Percentiles rank a stretch among this genome's conserved stretches.
These are phyloP conservation scores for Euphorbia schlechtendalii DNA, from an alignment of 441 rosid genomes.

Conservation along the genomic window DNA sequence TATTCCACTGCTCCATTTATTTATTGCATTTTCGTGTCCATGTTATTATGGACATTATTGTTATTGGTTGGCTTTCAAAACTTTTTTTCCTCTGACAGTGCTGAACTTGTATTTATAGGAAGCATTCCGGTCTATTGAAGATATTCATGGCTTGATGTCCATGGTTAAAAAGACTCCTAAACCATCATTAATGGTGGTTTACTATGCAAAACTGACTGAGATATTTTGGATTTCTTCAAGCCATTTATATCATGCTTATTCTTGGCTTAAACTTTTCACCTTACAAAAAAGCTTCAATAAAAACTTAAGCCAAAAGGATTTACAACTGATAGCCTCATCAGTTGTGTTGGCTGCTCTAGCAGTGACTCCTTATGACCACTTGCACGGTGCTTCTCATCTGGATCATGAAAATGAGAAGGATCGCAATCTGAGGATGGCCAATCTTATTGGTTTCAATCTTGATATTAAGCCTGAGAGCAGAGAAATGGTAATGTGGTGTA, in stretches of 20 bases:
- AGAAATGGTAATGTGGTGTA: slow-evolving; percentile 58
- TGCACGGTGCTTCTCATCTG: slow-evolving; percentile 62
- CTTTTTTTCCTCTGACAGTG: neutral
- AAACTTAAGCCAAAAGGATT: slow-evolving; percentile 88
- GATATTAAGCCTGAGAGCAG: slow-evolving; percentile 83
- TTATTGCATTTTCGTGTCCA: neutral
- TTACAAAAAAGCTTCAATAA: slow-evolving; percentile 97
- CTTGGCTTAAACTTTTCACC: slow-evolving; percentile 90
- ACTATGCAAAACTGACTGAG: slow-evolving; percentile 90
- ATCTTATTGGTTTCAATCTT: slow-evolving; percentile 87
- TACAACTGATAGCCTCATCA: slow-evolving; percentile 90
- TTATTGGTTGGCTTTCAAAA: neutral
- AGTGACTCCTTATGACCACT: slow-evolving; percentile 63
- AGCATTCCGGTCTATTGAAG: slow-evolving; percentile 96
- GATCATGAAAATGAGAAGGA: slow-evolving; percentile 89
- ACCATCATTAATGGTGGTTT: slow-evolving; percentile 86
- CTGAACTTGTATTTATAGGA: slow-evolving; percentile 43
- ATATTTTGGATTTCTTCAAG: slow-evolving; percentile 92
- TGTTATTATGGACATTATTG: neutral
- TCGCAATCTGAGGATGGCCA: slow-evolving; percentile 86
- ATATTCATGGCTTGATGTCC: slow-evolving; percentile 93
- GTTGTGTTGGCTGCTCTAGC: slow-evolving; percentile 91
- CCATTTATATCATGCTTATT: slow-evolving; percentile 91
- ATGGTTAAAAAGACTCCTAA: slow-evolving; percentile 95
- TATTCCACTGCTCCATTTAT: slow-evolving; percentile 17